Evolutionary conservation across 176 grass and related monocot genomes (phyloP).

Genomic region (Saccharum spontaneum): DNA sequence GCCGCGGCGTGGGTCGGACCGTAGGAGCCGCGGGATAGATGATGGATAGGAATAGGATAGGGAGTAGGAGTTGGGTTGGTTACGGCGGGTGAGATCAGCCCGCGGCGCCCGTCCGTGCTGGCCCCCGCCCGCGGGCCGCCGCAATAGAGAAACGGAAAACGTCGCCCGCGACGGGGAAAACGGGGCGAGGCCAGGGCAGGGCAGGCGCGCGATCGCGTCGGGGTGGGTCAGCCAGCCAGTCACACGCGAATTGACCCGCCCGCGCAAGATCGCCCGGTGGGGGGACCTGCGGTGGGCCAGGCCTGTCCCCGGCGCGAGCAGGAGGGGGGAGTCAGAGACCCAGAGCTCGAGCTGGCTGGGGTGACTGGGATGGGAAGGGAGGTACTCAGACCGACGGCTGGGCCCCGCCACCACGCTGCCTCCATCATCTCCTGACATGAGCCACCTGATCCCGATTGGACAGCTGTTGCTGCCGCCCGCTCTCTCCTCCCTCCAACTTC

Average conservation of each 20-base stretch:
- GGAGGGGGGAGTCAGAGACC: constrained; percentile 30
- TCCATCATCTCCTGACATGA: constrained; percentile 44
- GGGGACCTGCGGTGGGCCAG: background rate
- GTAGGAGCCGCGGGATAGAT: background rate
- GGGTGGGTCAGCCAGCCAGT: constrained; percentile 12
- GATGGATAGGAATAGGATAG: background rate
- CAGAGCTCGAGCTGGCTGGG: background rate
- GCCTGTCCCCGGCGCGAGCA: constrained; percentile 21
- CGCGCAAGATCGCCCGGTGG: background rate
- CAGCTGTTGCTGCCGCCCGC: constrained; percentile 44
- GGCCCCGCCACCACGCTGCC: constrained; percentile 37
- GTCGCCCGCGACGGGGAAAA: background rate
- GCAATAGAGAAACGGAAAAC: background rate
- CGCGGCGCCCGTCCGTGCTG: background rate
- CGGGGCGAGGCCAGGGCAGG: background rate
- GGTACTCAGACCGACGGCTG: constrained; percentile 18
- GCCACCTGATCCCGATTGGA: constrained; percentile 70
- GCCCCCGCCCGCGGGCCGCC: background rate
- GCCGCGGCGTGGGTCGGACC: constrained; percentile 8
- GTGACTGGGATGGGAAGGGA: constrained; percentile 20
- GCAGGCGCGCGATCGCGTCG: constrained; percentile 15
- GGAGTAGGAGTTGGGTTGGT: background rate
- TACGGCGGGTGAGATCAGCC: constrained; percentile 22
- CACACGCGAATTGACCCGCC: constrained; percentile 19
- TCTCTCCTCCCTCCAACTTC: background rate